Evolutionary conservation across 345 rosid genomes (phyloP).

Genomic region (Physaria fendleri): DNA sequence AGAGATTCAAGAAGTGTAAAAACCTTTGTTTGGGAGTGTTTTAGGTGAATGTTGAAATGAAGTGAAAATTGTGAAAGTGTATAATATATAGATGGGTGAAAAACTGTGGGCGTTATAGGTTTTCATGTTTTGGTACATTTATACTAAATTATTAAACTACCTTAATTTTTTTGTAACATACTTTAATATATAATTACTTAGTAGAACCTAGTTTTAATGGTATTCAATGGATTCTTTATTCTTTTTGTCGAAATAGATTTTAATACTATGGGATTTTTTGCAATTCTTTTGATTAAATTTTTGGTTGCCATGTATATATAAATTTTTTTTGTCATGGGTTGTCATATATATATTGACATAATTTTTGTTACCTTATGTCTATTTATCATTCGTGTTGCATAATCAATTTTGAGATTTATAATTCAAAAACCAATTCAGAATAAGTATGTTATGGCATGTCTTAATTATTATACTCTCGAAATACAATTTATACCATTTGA

Average conservation of each 20-base stretch:
- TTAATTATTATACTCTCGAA: too few relatives aligned
- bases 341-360: not conserved
- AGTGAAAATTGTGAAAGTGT: not conserved
- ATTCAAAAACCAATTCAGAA: too few relatives aligned
- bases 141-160: not conserved
- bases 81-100: constrained; percentile 4
- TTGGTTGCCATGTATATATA: too few relatives aligned
- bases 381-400: too few relatives aligned
- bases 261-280: too few relatives aligned
- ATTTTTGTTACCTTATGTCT: not conserved
- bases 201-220: constrained; percentile 4
- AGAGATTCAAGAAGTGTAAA: not conserved
- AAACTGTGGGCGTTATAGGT: constrained; percentile 26
- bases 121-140: constrained; percentile 7
- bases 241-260: too few relatives aligned
- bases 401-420: too few relatives aligned
- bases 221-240: not conserved
- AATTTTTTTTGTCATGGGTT: too few relatives aligned
- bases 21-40: not conserved
- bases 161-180: not conserved
- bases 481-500: too few relatives aligned
- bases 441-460: too few relatives aligned
- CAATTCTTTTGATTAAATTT: not conserved
- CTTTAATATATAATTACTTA: not conserved
- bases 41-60: not conserved